These are phyloP conservation scores for Kluyveromyces marxianus DNA, from an alignment of 1,139 yeast genomes.

Conservation along the genomic window DNA sequence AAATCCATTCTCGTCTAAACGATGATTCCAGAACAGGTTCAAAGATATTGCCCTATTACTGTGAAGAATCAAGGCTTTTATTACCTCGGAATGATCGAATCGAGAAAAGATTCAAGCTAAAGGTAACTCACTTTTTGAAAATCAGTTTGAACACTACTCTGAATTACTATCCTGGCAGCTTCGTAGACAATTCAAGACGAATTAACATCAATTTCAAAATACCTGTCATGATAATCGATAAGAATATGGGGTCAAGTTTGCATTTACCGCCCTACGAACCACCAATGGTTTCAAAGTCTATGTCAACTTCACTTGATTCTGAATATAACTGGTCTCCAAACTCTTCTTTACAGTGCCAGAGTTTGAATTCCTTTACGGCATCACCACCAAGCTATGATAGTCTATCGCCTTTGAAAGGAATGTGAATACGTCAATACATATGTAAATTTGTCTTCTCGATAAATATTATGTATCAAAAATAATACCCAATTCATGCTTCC, in stretches of 20 bases:
- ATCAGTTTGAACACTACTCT: neutral
- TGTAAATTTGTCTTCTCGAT: no score
- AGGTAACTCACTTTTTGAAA: constrained; percentile 17
- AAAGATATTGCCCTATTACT: constrained; percentile 7
- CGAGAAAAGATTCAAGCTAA: constrained; percentile 10
- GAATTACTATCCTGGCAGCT: neutral
- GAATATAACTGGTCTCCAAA: neutral
- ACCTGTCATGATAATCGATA: constrained; percentile 19
- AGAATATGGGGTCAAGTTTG: constrained; percentile 16
- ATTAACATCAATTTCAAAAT: constrained; percentile 10
- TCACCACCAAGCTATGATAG: constrained; percentile 1
- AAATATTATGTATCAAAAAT: no score
- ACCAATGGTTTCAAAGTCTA: neutral
- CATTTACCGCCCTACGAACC: constrained; percentile 17
- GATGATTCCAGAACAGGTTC: no score
- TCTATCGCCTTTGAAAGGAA: neutral
- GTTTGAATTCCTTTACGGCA: neutral
- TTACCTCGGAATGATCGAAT: no score
- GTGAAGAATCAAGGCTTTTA: constrained; percentile 5
- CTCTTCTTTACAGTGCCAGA: neutral
- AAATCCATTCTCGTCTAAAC: no score
- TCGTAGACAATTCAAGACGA: neutral
- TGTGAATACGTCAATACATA: no score
- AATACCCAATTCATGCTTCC: no score
- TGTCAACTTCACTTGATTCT: neutral